A percentile compares a stretch with the other conserved stretches of the same genome.
phyloP scores from a whole-genome alignment of 257 asterid species.

The Cinchona pubescens region DNA sequence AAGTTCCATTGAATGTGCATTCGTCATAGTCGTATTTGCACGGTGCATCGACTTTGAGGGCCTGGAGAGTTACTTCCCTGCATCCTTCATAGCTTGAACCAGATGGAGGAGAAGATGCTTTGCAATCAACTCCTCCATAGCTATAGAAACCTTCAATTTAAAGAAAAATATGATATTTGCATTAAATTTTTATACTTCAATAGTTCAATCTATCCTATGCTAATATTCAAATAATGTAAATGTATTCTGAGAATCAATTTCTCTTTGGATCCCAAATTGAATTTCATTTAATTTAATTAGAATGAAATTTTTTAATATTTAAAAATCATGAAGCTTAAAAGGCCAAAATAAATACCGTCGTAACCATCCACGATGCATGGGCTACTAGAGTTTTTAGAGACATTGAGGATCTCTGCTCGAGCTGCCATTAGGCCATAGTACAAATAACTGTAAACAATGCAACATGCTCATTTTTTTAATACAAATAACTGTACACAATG shows the following conservation, averaged over 20 bases:
- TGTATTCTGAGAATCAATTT: no score
- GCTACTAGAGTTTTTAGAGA: conserved; percentile 30
- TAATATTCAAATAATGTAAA: no score
- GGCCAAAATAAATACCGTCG: conserved; percentile 21
- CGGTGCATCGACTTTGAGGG: conserved; percentile 21
- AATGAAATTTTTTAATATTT: no score
- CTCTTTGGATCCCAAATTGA: no score
- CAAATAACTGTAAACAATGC: no score
- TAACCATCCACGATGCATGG: conserved; percentile 49
- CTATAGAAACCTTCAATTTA: conserved; percentile 30
- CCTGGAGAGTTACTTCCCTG: conserved; percentile 12
- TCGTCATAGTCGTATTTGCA: conserved; percentile 35
- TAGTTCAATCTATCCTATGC: no score
- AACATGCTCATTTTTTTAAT: no score
- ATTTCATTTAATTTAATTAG: no score
- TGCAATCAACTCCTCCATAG: conserved; percentile 32
- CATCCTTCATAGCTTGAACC: conserved; percentile 40
- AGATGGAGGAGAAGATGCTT: conserved; percentile 32
- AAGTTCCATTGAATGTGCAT: conserved; percentile 50
- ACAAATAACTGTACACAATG: conserved; percentile 31
- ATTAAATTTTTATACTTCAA: background rate
- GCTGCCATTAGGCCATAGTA: conserved; percentile 48
- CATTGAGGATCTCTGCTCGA: conserved; percentile 41
- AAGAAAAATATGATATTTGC: background rate
- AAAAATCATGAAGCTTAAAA: no score